A percentile compares a stretch with the other conserved stretches of the same genome.
Conservation (phyloP, 2,329 filamentous ascomycete genomes). For the Byssothecium circinans region DNA sequence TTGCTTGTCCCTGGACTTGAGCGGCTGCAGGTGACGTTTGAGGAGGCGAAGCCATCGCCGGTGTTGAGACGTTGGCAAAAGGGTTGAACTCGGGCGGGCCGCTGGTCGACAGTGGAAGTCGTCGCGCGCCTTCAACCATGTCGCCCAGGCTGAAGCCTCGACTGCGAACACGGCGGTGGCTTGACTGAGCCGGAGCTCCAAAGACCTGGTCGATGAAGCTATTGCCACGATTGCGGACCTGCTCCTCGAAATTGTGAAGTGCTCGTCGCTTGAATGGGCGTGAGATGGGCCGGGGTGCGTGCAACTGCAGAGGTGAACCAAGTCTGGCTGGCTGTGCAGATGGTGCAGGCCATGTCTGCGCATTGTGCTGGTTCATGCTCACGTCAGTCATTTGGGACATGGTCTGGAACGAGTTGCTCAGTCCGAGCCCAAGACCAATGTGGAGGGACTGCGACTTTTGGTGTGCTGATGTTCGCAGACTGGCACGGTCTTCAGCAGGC, state of each 20-base stretch:
- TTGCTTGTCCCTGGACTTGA: conserved; percentile 39
- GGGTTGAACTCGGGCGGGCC: conserved; percentile 46
- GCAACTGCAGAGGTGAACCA: conserved; percentile 59
- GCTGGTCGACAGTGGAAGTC: conserved; percentile 58
- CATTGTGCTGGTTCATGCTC: conserved; percentile 28
- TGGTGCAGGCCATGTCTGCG: conserved; percentile 40
- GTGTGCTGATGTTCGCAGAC: conserved; percentile 52
- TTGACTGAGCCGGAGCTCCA: conserved; percentile 51
- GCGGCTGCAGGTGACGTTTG: conserved; percentile 6
- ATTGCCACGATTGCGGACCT: conserved; percentile 39
- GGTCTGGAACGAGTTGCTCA: conserved; percentile 49
- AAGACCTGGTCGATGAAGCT: conserved; percentile 51
- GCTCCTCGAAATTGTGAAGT: conserved; percentile 55
- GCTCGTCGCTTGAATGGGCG: conserved; percentile 62
- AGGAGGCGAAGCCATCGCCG: conserved; percentile 27
- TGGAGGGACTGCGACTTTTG: conserved; percentile 56
- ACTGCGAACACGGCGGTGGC: conserved; percentile 60
- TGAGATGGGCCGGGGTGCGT: conserved; percentile 54
- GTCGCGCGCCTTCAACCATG: conserved; percentile 53
- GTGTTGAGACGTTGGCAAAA: conserved; percentile 24
- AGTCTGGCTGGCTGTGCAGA: conserved; percentile 35
- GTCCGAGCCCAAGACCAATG: conserved; percentile 47
- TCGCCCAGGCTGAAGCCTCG: conserved; percentile 64
- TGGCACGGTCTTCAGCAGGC: conserved; percentile 45
- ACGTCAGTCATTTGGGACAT: conserved; percentile 32